Evolutionary conservation across 257 asterid genomes (phyloP).

Genomic region (Datura wrightii): DNA sequence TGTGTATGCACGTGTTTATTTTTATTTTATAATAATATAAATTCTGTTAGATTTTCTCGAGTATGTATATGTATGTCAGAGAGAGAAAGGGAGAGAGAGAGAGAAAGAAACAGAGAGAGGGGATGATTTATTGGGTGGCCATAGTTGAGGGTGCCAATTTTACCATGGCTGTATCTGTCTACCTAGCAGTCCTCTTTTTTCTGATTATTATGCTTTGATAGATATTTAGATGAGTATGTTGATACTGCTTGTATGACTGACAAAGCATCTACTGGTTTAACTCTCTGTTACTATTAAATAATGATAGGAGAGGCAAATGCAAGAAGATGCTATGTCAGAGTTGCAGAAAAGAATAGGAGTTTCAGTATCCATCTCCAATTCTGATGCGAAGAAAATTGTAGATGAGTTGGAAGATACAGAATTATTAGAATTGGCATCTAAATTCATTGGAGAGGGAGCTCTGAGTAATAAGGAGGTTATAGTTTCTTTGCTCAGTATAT

Average conservation of each 20-base stretch:
- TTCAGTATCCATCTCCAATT: conserved; percentile 52
- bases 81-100: background rate
- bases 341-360: conserved; percentile 66
- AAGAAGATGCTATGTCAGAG: conserved; percentile 57
- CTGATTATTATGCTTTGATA: conserved; percentile 3
- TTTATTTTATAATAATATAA: background rate
- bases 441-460: conserved; percentile 54
- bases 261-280: background rate
- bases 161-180: background rate
- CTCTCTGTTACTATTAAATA: conserved; percentile 29
- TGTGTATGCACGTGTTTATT: background rate
- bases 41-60: conserved; percentile 3
- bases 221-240: conserved; percentile 17
- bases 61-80: background rate
- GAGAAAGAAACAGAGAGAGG: background rate
- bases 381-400: conserved; percentile 47
- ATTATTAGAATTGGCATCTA: conserved; percentile 65
- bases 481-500: conserved; percentile 29
- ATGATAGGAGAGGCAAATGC: conserved; percentile 60
- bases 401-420: conserved; percentile 80
- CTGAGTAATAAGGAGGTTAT: conserved; percentile 62
- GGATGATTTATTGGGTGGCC: background rate
- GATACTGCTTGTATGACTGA: background rate
- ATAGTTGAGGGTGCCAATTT: background rate
- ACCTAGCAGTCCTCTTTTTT: background rate